A percentile compares a stretch with the other conserved stretches of the same genome.
phyloP scores from a whole-genome alignment of 2,329 filamentous ascomycete genomes.

The Colletotrichum sp. region DNA sequence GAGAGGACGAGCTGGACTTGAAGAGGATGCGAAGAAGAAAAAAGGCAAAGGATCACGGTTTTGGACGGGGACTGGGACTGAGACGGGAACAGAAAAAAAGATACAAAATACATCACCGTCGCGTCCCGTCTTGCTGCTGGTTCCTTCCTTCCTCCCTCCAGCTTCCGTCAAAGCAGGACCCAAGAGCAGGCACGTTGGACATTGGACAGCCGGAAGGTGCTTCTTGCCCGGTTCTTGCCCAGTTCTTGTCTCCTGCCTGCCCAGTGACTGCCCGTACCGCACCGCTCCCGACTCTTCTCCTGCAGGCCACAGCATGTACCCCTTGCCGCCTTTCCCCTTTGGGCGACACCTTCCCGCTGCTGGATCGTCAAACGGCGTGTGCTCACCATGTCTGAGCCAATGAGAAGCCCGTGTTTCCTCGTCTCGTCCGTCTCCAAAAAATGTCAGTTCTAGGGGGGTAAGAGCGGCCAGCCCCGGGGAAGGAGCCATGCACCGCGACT shows the following conservation, averaged over 20 bases:
- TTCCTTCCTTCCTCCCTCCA: background rate
- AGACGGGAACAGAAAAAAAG: background rate
- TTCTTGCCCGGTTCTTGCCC: background rate
- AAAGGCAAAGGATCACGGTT: background rate
- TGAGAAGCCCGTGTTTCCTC: background rate
- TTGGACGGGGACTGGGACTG: background rate
- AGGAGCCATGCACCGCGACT: background rate
- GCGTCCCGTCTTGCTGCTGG: background rate
- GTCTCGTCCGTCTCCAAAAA: background rate
- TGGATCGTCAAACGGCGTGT: conserved; percentile 11
- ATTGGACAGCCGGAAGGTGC: background rate
- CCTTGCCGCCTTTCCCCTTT: conserved; percentile 4
- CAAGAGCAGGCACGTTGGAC: background rate
- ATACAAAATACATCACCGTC: background rate
- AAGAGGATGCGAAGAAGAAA: background rate
- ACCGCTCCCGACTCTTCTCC: background rate
- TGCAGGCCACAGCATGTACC: conserved; percentile 3
- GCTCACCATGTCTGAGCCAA: background rate
- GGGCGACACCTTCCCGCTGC: conserved; percentile 6
- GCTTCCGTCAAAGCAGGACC: background rate
- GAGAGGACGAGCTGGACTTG: background rate
- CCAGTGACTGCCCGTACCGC: background rate
- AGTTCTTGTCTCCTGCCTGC: background rate
- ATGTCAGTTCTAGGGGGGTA: background rate
- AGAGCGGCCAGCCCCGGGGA: conserved; percentile 15